A percentile compares a stretch with the other conserved stretches of the same genome.
Evolutionary conservation across 2,329 filamentous ascomycete species (phyloP).

Genomic region (Ophiostoma sp.): DNA sequence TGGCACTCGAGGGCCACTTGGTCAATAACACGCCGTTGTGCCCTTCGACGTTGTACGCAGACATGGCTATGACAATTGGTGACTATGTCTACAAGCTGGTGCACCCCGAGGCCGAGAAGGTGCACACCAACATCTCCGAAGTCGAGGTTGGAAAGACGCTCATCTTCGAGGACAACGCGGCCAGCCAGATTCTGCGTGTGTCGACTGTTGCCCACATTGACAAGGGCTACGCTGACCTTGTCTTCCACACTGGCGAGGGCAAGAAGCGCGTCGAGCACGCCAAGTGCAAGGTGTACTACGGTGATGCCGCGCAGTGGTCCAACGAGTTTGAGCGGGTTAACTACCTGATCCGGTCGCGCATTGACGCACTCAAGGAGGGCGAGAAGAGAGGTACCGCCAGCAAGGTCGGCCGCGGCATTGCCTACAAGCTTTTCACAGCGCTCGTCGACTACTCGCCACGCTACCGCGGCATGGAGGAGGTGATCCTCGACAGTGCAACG

Average conservation of each 20-base stretch:
- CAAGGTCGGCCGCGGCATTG: conserved; percentile 67
- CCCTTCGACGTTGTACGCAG: conserved; percentile 51
- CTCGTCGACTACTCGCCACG: conserved; percentile 52
- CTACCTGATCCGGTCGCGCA: conserved; percentile 62
- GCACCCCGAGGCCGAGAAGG: conserved; percentile 47
- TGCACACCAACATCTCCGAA: conserved; percentile 58
- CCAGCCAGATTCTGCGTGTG: conserved; percentile 55
- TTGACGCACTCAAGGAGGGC: conserved; percentile 53
- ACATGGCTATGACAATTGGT: conserved; percentile 50
- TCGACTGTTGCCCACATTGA: conserved; percentile 55
- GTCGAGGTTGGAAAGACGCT: conserved; percentile 67
- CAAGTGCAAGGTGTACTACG: conserved; percentile 55
- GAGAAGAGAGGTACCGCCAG: conserved; percentile 62
- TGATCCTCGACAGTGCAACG: conserved; percentile 46
- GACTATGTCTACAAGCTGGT: conserved; percentile 63
- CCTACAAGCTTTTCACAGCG: conserved; percentile 63
- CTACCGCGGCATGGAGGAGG: conserved; percentile 55
- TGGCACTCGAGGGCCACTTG: conserved; percentile 57
- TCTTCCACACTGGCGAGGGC: conserved; percentile 56
- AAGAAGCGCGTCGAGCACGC: conserved; percentile 57
- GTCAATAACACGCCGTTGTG: conserved; percentile 63
- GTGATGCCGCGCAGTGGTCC: conserved; percentile 55
- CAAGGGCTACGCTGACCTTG: conserved; percentile 49
- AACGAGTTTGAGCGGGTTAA: conserved; percentile 61
- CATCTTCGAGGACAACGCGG: conserved; percentile 47